phyloP scores from a whole-genome alignment of 305 asterid species.

The Fraxinus ornus region DNA sequence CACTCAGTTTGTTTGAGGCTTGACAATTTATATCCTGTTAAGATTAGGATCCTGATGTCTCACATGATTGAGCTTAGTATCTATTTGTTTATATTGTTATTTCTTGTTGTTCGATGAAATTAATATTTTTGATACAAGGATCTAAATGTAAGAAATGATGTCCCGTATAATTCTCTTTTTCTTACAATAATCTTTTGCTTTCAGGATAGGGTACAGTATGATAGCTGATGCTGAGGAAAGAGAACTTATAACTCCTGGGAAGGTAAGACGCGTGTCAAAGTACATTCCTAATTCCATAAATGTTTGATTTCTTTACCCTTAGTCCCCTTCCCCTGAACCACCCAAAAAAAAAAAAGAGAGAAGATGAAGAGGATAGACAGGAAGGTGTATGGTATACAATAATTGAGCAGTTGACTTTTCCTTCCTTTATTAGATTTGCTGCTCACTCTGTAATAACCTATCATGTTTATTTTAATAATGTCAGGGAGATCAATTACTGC shows the following conservation, averaged over 20 bases:
- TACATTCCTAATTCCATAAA: constrained; percentile 1
- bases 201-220: constrained; percentile 97
- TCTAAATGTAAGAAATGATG: not conserved
- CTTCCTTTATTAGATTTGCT: not conserved
- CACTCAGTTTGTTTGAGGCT: not conserved
- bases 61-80: not conserved
- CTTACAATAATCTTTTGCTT: constrained; percentile 25
- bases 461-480: not conserved
- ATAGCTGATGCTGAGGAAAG: constrained; percentile 83
- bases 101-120: not conserved
- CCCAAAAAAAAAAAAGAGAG: not conserved
- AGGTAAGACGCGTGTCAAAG: constrained; percentile 48
- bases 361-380: not conserved
- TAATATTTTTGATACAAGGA: not conserved
- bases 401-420: not conserved
- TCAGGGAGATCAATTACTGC: not conserved
- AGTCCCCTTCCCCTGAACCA: not conserved
- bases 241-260: constrained; percentile 85
- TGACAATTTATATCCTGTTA: not conserved
- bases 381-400: not conserved
- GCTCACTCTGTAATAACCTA: not conserved
- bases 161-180: not conserved
- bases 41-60: not conserved
- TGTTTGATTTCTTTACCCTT: not conserved
- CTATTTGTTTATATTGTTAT: not conserved